A percentile compares a stretch with the other conserved stretches of the same genome.
phyloP scores from a whole-genome alignment of 371 early-diverging fungal genomes.

The Mucor sp. region DNA sequence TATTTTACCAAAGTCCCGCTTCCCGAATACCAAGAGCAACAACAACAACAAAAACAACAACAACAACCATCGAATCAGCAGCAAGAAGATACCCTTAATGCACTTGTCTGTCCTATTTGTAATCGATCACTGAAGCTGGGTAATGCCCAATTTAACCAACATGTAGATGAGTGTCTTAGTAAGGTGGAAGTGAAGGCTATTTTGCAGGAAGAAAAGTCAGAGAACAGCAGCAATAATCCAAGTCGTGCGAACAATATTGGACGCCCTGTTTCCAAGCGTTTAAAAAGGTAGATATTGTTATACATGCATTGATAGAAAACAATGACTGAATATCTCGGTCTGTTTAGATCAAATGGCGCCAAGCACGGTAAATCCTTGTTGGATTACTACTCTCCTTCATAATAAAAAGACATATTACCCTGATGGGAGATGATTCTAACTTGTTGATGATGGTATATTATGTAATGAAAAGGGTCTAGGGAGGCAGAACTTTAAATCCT shows the following conservation, averaged over 20 bases:
- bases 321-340: not conserved
- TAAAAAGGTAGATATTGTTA: conserved; percentile 4
- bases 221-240: not conserved
- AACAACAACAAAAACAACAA: not conserved
- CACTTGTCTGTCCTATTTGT: conserved; percentile 42
- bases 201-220: conserved; percentile 12
- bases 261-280: not conserved
- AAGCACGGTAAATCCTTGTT: conserved; percentile 15
- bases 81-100: not conserved
- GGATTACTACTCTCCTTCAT: conserved; percentile 18
- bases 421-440: not conserved
- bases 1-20: conserved; percentile 17
- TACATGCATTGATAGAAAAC: not conserved
- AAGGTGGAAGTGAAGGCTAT: conserved; percentile 34
- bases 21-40: not conserved
- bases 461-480: too few species aligned
- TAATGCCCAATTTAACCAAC: conserved; percentile 36
- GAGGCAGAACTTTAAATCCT: not conserved
- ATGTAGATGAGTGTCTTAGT: conserved; percentile 47
- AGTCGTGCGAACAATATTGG: not conserved
- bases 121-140: conserved; percentile 26
- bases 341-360: not conserved
- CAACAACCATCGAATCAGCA: not conserved
- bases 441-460: too few species aligned
- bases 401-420: not conserved